Evolutionary conservation across 352 stramenopile species (phyloP), one percentile per base, ranked within the genome.

Genomic region (Globisporangium cylindrosporum): DNA sequence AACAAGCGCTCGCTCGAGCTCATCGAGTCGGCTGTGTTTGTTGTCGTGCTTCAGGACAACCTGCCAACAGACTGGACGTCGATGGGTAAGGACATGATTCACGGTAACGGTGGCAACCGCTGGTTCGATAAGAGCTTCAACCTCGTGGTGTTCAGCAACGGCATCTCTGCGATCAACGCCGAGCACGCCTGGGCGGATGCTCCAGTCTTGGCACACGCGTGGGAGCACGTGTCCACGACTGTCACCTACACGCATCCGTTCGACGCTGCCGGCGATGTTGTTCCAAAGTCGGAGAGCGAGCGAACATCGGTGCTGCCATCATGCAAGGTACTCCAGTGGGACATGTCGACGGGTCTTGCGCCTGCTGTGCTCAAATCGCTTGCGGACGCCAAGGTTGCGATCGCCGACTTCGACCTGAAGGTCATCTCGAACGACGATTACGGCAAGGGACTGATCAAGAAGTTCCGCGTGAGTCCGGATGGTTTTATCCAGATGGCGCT

Each of bases 81-180:
- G 6, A 91, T 92, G 75, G 86, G 86, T 58, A 84, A 84, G 57
- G 78, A 91, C 61, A 72, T 95, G 8, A 94, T 97, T 59, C 88
- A 95, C 71, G 88, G 90, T 65, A 90, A 56, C 58, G 95, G 95
- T 43, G 80, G 82, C 60, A 99, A 98, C 86, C 92, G 97, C 53
- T 99, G 93, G 92, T 99, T 98, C 70, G 97, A 99, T 79, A 99
- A 99, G 81, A 96, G 88, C 6, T 95, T 99, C 66, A 97, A 98
- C 75, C 62, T 99, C 4, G 87, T 99, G 38, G 87, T 98, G 36
- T 98, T 96, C 69, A 89, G 91, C 46, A 99, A 99, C 79, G 96
- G 94, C 22, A 94, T 98, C 34, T 86, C 85, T 57, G 97, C 95
- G 20, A 87, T 98, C 68, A 90, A 98, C 59, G 95, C 92, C 1